Evolutionary conservation across 495 filamentous ascomycete species (phyloP), one percentile per base, ranked within the genome.

Genomic region (Trichocladium antarcticum): DNA sequence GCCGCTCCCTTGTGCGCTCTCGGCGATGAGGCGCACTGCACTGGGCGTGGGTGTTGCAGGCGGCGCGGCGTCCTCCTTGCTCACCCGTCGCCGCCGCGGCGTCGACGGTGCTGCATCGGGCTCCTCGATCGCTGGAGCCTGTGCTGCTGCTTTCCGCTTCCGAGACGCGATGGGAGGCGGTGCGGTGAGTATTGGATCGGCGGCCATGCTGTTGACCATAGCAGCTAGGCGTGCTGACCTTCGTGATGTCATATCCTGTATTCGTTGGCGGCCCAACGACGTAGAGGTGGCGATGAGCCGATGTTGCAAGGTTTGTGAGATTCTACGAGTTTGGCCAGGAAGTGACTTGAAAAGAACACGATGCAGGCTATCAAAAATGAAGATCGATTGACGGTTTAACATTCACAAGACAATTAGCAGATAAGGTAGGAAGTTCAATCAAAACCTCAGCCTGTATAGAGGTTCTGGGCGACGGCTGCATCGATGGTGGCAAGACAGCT

Each of bases 221-320:
- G 73, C 69, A 45, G 73, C 73, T 42, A 84, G 57, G 29, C 80
- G 74, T 14, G 76, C 69, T 15, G 79, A 83, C 45, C 78, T 71
- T 47, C 81, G 70, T 22, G 75, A 67, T 44, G 77, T 68, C 78
- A 82, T 79, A 31, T 42, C 62, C 27, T 29, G 5, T 32, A 4
- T 32, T 4, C 9, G 5, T 32, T 2, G 11, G 31, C 12, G 31
- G 34, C 4, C 11, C 3, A 34, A 16, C 4, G 15, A 35, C 24
- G 20, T 22, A 16, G 10, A 2, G 21, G 36, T 37, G 28, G 17
- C 10, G 14, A 17, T 10, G 10, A 36, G 3, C 16, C 12, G 34
- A 36, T 36, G 16, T 36, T 36, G n/a, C n/a, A n/a, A n/a, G n/a
- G n/a, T n/a, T n/a, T n/a, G n/a, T n/a, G n/a, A n/a, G n/a, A n/a